phyloP scores from a whole-genome alignment of 768 basidiomycete genomes.

The Auricularia heimuer region DNA sequence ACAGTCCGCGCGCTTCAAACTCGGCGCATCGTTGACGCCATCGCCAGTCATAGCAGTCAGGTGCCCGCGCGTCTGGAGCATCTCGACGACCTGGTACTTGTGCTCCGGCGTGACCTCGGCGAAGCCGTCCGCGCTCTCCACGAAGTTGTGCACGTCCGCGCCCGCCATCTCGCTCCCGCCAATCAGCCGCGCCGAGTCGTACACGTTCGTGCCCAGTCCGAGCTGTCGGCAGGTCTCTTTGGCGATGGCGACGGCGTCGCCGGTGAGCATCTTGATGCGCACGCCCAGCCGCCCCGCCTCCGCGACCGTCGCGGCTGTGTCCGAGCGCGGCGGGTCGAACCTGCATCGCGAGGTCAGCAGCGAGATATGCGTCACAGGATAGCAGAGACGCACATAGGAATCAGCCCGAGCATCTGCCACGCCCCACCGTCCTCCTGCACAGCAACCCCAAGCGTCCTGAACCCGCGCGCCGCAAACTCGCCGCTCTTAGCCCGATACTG shows the following conservation, averaged over 20 bases:
- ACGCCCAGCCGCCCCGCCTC: conserved; percentile 36
- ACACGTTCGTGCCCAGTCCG: conserved; percentile 35
- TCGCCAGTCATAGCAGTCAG: conserved; percentile 37
- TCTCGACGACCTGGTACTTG: conserved; percentile 28
- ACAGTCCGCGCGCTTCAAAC: conserved; percentile 23
- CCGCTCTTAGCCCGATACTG: conserved; percentile 27
- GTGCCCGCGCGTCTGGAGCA: conserved; percentile 32
- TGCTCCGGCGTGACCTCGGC: conserved; percentile 42
- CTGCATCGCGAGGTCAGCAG: conserved; percentile 4
- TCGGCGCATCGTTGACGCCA: conserved; percentile 25
- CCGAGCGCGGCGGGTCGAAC: conserved; percentile 36
- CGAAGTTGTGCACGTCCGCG: conserved; percentile 33
- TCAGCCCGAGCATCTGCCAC: conserved; percentile 36
- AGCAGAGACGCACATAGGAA: conserved; percentile 20
- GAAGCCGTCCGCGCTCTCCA: conserved; percentile 39
- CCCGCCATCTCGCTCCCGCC: conserved; percentile 32
- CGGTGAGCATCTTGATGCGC: conserved; percentile 42
- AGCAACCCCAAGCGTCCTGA: conserved; percentile 38
- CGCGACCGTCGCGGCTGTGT: conserved; percentile 34
- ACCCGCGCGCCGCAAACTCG: conserved; percentile 34
- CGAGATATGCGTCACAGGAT: background rate
- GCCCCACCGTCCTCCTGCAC: conserved; percentile 31
- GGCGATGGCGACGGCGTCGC: conserved; percentile 40
- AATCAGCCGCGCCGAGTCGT: conserved; percentile 36
- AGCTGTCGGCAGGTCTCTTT: conserved; percentile 38